These are phyloP conservation scores for Nemania sp. DNA, from an alignment of 2,329 filamentous ascomycete genomes.

Conservation along the genomic window DNA sequence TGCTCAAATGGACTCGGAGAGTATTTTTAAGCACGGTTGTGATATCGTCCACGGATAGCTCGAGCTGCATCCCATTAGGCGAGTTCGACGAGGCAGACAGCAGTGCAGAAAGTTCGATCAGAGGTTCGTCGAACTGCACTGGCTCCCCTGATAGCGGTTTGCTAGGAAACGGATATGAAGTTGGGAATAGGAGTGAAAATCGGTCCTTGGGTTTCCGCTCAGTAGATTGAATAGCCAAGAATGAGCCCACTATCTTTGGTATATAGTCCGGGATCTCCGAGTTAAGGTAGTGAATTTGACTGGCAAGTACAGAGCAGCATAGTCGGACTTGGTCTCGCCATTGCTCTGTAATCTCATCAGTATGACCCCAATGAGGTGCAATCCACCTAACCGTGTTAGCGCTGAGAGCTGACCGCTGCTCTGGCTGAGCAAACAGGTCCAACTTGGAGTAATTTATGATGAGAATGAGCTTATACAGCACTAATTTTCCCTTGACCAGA, in stretches of 20 bases:
- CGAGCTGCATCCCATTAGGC: constrained; percentile 73
- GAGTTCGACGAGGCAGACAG: constrained; percentile 81
- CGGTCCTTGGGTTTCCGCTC: constrained; percentile 61
- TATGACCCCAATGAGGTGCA: constrained; percentile 87
- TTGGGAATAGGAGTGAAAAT: constrained; percentile 88
- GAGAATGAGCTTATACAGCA: constrained; percentile 88
- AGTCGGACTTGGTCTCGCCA: constrained; percentile 93
- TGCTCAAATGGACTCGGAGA: constrained; percentile 84
- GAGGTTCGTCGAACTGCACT: constrained; percentile 75
- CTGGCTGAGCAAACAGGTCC: constrained; percentile 77
- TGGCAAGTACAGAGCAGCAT: constrained; percentile 89
- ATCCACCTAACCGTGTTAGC: constrained; percentile 90
- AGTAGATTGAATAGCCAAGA: constrained; percentile 70
- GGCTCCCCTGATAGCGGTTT: constrained; percentile 65
- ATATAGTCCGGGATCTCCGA: constrained; percentile 87
- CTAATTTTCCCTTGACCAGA: constrained; percentile 84
- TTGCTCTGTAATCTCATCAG: constrained; percentile 74
- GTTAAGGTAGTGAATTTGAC: constrained; percentile 77
- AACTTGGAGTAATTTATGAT: constrained; percentile 90
- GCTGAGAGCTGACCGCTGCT: constrained; percentile 74
- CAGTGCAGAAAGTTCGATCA: constrained; percentile 87
- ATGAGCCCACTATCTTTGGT: constrained; percentile 88
- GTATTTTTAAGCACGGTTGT: constrained; percentile 76
- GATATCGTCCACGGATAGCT: constrained; percentile 74
- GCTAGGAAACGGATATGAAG: constrained; percentile 83